A percentile compares a stretch with the other conserved stretches of the same genome.
These are phyloP conservation scores for Mikania micrantha DNA, from an alignment of 129 eudicot genomes.

Conservation along the genomic window DNA sequence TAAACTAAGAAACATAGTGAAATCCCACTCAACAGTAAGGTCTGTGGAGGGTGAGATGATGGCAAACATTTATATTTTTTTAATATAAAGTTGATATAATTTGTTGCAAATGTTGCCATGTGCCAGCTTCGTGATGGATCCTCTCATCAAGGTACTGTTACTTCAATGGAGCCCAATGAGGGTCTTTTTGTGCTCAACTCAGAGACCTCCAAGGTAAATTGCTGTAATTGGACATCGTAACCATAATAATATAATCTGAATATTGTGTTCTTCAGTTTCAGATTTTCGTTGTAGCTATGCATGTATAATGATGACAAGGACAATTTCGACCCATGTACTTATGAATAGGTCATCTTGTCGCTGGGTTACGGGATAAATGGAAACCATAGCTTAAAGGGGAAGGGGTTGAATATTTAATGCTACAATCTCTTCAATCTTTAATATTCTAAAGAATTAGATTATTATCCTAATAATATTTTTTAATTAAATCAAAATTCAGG, in stretches of 20 bases:
- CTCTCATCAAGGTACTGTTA: constrained; percentile 91
- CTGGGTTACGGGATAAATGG: neutral
- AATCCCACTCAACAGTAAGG: no score
- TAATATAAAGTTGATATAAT: constrained; percentile 1
- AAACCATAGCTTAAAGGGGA: neutral
- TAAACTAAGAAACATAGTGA: no score
- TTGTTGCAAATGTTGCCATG: constrained; percentile 8
- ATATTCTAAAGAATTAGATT: neutral
- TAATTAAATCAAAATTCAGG: neutral
- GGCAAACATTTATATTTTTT: neutral
- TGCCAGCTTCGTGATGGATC: constrained; percentile 94
- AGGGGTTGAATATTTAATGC: neutral
- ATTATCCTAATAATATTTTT: neutral
- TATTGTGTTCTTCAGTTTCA: neutral
- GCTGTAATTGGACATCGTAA: neutral
- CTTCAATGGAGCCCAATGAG: constrained; percentile 97
- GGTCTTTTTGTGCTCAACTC: constrained; percentile 79
- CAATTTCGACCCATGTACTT: neutral
- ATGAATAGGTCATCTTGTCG: neutral
- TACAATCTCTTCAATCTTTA: neutral
- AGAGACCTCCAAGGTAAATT: constrained; percentile 60
- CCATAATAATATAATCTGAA: neutral
- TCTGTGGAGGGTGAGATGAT: no score
- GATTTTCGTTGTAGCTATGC: neutral
- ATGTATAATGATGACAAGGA: neutral